Evolutionary conservation across 2,329 filamentous ascomycete genomes (phyloP), one percentile per base, ranked within the genome.

Genomic region (Penicillium frequentans): DNA sequence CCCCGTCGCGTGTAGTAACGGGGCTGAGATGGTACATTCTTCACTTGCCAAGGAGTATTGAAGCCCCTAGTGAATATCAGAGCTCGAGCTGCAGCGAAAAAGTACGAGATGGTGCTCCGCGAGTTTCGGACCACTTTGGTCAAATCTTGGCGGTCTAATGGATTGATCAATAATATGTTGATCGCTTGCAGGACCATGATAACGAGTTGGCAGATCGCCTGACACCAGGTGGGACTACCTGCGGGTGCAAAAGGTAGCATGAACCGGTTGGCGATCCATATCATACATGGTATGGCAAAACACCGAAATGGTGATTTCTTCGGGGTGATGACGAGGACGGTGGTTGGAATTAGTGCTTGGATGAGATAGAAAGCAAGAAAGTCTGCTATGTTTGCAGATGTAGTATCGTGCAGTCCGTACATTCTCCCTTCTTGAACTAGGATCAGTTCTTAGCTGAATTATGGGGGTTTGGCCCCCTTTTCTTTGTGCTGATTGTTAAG

Each of bases 161-260:
- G 33, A 37, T 37, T 37, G 33, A 37, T n/a, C 7, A 37, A 16
- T 9, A 37, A n/a, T 6, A 37, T n/a, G n/a, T 37, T 37, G 33
- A 37, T 37, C 33, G 33, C 33, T 37, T 37, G 33, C 33, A 19
- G 16, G 1, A 37, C 33, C 33, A 37, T 8, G n/a, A 37, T n/a
- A 0, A 37, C 33, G 0, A 37, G 33, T 16, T 37, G 33, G 6
- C 33, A 37, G 33, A 56, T 53, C 1, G 57, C 46, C 24, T 60
- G 55, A 27, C 55, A 53, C 58, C 52, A 58, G 26, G 52, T 27
- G 3, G 55, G 57, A 47, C 55, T 55, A 10, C 51, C 51, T n/a
- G 54, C 52, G 1, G 57, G 37, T 35, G 51, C 57, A 35, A 57
- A 54, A 2, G 57, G 54, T 5, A 37, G 48, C 23, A 57, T 57